These are phyloP conservation scores for Ogataea philodendri DNA, from an alignment of 805 yeast species.

Conservation along the genomic window DNA sequence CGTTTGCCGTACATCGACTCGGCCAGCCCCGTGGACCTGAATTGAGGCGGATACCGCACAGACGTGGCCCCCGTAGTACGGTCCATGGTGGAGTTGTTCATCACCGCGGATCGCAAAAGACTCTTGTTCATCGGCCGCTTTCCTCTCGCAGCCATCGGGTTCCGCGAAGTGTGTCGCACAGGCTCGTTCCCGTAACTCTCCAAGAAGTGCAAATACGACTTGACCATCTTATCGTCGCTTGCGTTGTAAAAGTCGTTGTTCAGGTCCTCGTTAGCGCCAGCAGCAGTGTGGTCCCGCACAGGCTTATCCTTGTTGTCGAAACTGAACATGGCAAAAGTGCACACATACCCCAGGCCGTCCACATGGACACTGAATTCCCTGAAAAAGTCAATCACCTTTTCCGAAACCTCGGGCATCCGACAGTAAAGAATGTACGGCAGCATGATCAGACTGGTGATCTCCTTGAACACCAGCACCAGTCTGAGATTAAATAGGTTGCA, in stretches of 20 bases:
- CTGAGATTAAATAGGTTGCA: constrained; percentile 74
- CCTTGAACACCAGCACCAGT: constrained; percentile 67
- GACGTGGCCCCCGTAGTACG: constrained; percentile 13
- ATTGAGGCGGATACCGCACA: constrained; percentile 25
- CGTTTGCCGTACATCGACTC: constrained; percentile 18
- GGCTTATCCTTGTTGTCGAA: constrained; percentile 52
- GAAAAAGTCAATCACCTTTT: constrained; percentile 82
- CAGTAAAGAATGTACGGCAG: constrained; percentile 92
- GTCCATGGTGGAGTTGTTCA: constrained; percentile 23
- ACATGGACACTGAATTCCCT: constrained; percentile 86
- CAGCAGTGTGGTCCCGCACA: constrained; percentile 12
- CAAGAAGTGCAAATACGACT: constrained; percentile 81
- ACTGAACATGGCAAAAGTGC: constrained; percentile 91
- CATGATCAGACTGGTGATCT: constrained; percentile 73
- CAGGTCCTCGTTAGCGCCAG: constrained; percentile 30
- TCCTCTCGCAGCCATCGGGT: constrained; percentile 2
- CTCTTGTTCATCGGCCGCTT: constrained; percentile 15
- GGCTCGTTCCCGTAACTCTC: constrained; percentile 70
- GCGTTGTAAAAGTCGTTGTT: constrained; percentile 43
- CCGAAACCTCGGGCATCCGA: constrained; percentile 69
- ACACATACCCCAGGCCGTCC: constrained; percentile 93
- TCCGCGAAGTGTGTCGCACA: constrained; percentile 18
- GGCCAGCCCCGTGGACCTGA: constrained; percentile 14
- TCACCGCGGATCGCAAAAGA: constrained; percentile 24
- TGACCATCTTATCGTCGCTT: constrained; percentile 85